phyloP scores from a whole-genome alignment of 495 filamentous ascomycete species.

The Pseudoneurospora amorphoporcata region DNA sequence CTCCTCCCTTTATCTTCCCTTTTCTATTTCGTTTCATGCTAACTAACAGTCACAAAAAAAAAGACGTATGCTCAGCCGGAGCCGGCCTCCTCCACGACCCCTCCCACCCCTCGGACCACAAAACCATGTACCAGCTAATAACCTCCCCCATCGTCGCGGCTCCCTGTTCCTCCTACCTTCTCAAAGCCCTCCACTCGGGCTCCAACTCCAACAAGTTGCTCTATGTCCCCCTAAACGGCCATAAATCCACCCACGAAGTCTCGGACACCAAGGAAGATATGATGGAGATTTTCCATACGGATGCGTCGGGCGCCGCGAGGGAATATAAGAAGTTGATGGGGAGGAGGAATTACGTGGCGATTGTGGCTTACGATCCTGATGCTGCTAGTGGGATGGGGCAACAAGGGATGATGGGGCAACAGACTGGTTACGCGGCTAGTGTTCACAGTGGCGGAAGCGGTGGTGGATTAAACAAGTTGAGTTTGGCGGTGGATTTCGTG shows the following conservation, averaged over 20 bases:
- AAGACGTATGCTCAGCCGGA: constrained; percentile 80
- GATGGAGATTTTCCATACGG: constrained; percentile 96
- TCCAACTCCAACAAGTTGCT: constrained; percentile 88
- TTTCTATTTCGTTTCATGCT: too few species aligned
- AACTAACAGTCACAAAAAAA: too few species aligned
- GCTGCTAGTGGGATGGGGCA: constrained; percentile 40
- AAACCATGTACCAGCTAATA: constrained; percentile 99
- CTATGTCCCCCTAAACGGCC: constrained; percentile 85
- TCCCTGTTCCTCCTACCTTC: constrained; percentile 70
- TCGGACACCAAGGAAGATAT: constrained; percentile 97
- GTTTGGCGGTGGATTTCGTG: constrained; percentile 91
- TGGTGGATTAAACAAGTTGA: constrained; percentile 53
- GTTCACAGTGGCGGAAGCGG: constrained; percentile 14
- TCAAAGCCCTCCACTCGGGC: constrained; percentile 86
- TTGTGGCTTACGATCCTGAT: constrained; percentile 87
- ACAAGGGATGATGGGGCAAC: constrained; percentile 16
- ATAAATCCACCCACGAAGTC: constrained; percentile 56
- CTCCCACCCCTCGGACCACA: constrained; percentile 79
- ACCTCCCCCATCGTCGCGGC: constrained; percentile 83
- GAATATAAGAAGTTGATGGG: constrained; percentile 89
- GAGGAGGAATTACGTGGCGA: constrained; percentile 84
- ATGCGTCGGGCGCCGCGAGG: constrained; percentile 66
- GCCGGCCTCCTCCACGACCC: constrained; percentile 95
- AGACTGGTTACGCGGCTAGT: constrained; percentile 21
- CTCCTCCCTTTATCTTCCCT: background rate